Evolutionary conservation across 768 basidiomycete species (phyloP), one percentile per base, ranked within the genome.

Genomic region (Fibroporia radiculosa): DNA sequence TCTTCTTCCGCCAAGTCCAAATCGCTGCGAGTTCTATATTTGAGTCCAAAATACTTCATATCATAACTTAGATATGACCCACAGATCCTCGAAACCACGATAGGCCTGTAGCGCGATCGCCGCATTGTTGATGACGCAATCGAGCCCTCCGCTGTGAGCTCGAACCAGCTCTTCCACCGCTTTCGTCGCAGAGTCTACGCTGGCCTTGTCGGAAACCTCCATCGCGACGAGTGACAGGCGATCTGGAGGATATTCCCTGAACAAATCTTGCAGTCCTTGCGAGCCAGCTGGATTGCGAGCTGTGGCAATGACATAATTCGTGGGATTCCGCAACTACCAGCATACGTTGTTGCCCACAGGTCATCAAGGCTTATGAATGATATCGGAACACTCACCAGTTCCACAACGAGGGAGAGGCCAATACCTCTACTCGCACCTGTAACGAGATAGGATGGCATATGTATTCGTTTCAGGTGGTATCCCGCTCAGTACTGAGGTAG

Each of bases 61-160:
- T 8, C n/a, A n/a, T 31, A n/a, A 10, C 29, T 31, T n/a, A 31
- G 8, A 31, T n/a, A 31, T 4, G 14, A 28, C 40, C 3, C 14
- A 41, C 40, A 41, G 10, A 5, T 41, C 7, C 14, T n/a, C 40
- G 16, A 28, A 25, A 13, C n/a, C 13, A 12, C 10, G 12, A 14
- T 26, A 14, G 4, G 6, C 13, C 24, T 41, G 24, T 10, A 41
- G 26, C 4, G 3, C 8, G 23, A 41, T 4, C 40, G 11, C 40
- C 4, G 40, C 40, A 20, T 26, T 41, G 24, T 41, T 20, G 4
- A 41, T 41, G 20, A 41, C 24, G 24, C 40, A 41, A 20, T 41
- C 22, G 13, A 41, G 40, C 23, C 40, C 40, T 6, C 6, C 37
- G 6, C 18, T 6, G 4, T 38, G n/a, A n/a, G n/a, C 37, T 24